Evolutionary conservation across 2,329 filamentous ascomycete species (phyloP), one percentile per base, ranked within the genome.

Genomic region (Aspergillus neoniger): DNA sequence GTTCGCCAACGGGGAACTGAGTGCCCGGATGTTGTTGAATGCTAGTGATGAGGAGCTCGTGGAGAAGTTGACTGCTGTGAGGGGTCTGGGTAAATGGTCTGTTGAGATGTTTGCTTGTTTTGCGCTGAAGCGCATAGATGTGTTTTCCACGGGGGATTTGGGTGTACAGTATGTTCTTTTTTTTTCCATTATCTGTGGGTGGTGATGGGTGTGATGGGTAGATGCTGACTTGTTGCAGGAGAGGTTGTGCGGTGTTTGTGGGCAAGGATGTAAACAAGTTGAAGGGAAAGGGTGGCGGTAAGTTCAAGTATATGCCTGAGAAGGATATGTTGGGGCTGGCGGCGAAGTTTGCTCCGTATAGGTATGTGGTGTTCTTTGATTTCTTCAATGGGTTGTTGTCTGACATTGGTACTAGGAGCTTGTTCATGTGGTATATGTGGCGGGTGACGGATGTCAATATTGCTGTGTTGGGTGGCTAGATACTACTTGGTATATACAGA

Each of bases 361-460:
- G 87, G 85, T 87, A 76, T 70, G 79, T 79, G 60, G 4, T 43
- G 4, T 8, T 6, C 6, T 9, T 30, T 38, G 17, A 36, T 41
- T 7, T 7, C 5, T 25, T 25, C 23, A 25, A 2, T 5, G 32
- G 17, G 30, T 5, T 36, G n/a, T 19, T 9, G n/a, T 64, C 66
- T 73, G 48, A 72, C 63, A 48, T 49, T 4, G 2, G 32, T n/a
- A 28, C 9, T 58, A 88, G 93, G 72, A 95, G 89, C 69, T 74
- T 97, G 47, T 96, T 96, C 71, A 97, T 97, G 93, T 97, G 93
- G 93, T 96, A 96, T 74, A 96, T 96, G 91, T 97, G 94, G 93
- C 83, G 89, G 61, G 87, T 94, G 10, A 90, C 89, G 72, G 87
- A 92, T 72, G 91, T 92, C 4, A 90, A 96, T 75, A 78, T 93